Evolutionary conservation across 2,329 filamentous ascomycete genomes (phyloP).

Genomic region (Stemphylium beticola): DNA sequence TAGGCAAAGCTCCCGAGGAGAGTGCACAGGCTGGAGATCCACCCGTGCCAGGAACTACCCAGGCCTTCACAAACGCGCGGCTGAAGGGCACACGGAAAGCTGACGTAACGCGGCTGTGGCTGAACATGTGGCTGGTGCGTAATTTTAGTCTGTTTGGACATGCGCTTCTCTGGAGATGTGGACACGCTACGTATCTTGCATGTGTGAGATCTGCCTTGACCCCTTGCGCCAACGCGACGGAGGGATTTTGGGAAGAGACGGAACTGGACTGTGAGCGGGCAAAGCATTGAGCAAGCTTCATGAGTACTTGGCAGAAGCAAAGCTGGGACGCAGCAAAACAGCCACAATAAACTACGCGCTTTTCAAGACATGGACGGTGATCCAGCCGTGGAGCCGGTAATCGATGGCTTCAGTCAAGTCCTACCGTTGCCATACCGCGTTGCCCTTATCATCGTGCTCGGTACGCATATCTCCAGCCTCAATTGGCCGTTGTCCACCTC

Average conservation of each 20-base stretch:
- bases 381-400: conserved; percentile 67
- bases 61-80: conserved; percentile 23
- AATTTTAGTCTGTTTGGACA: conserved; percentile 17
- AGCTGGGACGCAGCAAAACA: conserved; percentile 30
- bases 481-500: neutral
- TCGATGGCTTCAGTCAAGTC: conserved; percentile 85
- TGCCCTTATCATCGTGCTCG: conserved; percentile 82
- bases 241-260: neutral
- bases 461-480: conserved; percentile 56
- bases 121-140: conserved; percentile 15
- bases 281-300: conserved; percentile 13
- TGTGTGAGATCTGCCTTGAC: conserved; percentile 8
- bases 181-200: conserved; percentile 36
- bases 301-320: conserved; percentile 23
- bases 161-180: conserved; percentile 33
- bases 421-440: conserved; percentile 91
- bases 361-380: conserved; percentile 70
- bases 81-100: neutral
- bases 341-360: conserved; percentile 26
- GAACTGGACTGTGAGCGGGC: conserved; percentile 12
- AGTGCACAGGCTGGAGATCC: conserved; percentile 1
- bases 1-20: conserved; percentile 26
- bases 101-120: conserved; percentile 20
- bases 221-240: conserved; percentile 24
- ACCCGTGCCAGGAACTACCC: neutral